A percentile compares a stretch with the other conserved stretches of the same genome.
Evolutionary conservation across 208 protist genomes (phyloP).

Genomic region (Naegleria gruberi): DNA sequence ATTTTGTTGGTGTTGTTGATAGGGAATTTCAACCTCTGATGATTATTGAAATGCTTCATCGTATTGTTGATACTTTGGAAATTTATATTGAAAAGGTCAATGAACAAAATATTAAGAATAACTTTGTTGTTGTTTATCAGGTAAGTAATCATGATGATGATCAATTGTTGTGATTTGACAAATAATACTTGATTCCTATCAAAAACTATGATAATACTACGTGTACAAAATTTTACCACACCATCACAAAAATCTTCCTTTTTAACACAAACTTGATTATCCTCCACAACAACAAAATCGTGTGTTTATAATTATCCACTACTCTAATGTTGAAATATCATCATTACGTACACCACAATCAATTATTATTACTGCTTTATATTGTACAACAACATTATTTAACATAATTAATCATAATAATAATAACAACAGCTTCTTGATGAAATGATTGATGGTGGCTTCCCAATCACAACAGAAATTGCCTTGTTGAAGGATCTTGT

Average conservation of each 20-base stretch:
- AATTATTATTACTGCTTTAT: no score
- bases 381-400: neutral
- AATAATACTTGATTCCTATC: no score
- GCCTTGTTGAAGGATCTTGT: slow-evolving; percentile 71
- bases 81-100: slow-evolving; percentile 63
- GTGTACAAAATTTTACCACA: no score
- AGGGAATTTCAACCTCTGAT: slow-evolving; percentile 62
- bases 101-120: slow-evolving; percentile 65
- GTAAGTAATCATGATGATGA: slow-evolving; percentile 7
- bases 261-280: no score
- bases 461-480: slow-evolving; percentile 72
- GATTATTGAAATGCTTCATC: slow-evolving; percentile 58
- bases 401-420: neutral
- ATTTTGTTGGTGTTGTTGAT: slow-evolving; percentile 18
- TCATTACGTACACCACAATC: no score
- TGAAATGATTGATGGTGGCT: slow-evolving; percentile 78
- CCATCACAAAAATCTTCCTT: neutral
- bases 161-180: neutral
- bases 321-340: no score
- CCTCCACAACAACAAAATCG: no score
- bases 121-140: slow-evolving; percentile 78
- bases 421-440: slow-evolving; percentile 50
- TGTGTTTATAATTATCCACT: no score
- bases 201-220: no score
- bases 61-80: slow-evolving; percentile 55